These are phyloP conservation scores for Carex kokanica DNA, from an alignment of 176 grass and related monocot genomes.

Conservation along the genomic window DNA sequence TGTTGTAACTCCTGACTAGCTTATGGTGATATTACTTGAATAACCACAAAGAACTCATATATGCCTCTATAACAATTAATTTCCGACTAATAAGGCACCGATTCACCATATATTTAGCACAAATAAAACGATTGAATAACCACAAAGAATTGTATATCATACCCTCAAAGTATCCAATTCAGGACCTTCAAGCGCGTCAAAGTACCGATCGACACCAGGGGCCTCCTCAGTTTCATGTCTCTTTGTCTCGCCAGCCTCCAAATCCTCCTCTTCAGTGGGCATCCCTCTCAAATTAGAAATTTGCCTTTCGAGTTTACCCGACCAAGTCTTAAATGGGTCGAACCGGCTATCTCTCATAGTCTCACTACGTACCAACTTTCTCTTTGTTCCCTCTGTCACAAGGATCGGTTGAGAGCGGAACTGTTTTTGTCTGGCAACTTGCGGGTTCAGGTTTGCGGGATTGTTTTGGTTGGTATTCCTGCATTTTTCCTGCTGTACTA, in stretches of 20 bases:
- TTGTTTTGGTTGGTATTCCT: background rate
- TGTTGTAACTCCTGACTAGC: background rate
- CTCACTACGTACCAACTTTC: slow-evolving; percentile 23
- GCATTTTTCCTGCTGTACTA: background rate
- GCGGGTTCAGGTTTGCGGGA: slow-evolving; percentile 8
- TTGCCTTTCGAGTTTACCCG: slow-evolving; percentile 77
- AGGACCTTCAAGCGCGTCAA: slow-evolving; percentile 84
- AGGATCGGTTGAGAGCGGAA: slow-evolving; percentile 72
- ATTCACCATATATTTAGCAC: background rate
- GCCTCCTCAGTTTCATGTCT: slow-evolving; percentile 49
- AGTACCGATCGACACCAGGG: slow-evolving; percentile 71
- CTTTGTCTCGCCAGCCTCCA: background rate
- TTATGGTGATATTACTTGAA: no score
- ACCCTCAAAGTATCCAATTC: slow-evolving; percentile 89
- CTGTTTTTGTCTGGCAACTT: slow-evolving; percentile 39
- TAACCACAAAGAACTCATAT: no score
- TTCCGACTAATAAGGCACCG: background rate
- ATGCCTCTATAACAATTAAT: no score
- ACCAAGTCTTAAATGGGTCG: slow-evolving; percentile 92
- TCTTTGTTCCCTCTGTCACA: background rate
- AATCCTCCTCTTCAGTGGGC: slow-evolving; percentile 29
- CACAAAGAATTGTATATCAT: background rate
- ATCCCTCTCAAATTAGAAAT: slow-evolving; percentile 74
- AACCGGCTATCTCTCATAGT: slow-evolving; percentile 53
- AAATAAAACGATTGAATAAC: background rate